These are phyloP conservation scores for Plasmodium knowlesi DNA, from an alignment of 169 alveolate species.

Conservation along the genomic window DNA sequence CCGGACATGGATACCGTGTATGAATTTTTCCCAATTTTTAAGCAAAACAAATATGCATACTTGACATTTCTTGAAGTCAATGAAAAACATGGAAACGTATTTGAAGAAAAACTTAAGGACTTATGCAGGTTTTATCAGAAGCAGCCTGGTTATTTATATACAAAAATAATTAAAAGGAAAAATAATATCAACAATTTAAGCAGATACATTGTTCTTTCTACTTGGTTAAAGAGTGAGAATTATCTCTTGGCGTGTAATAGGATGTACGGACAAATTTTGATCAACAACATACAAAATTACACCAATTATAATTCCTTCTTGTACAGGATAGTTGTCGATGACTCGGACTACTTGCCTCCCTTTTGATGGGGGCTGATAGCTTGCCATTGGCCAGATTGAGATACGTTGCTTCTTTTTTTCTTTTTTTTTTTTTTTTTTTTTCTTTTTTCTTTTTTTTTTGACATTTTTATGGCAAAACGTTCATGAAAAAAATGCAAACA, in stretches of 20 bases:
- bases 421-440: background rate
- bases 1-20: slow-evolving; percentile 84
- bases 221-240: slow-evolving; percentile 81
- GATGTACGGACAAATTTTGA: slow-evolving; percentile 60
- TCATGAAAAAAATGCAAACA: background rate
- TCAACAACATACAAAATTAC: slow-evolving; percentile 58
- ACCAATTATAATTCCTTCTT: slow-evolving; percentile 76
- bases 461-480: background rate
- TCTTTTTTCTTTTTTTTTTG: background rate
- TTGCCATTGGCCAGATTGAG: background rate
- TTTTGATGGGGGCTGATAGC: background rate
- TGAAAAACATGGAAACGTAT: slow-evolving; percentile 53
- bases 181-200: slow-evolving; percentile 21
- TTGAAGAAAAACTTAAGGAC: slow-evolving; percentile 82
- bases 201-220: slow-evolving; percentile 79
- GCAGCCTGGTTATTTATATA: slow-evolving; percentile 79
- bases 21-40: slow-evolving; percentile 82
- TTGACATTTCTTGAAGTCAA: slow-evolving; percentile 81
- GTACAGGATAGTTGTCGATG: slow-evolving; percentile 85
- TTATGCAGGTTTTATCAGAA: slow-evolving; percentile 83
- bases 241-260: slow-evolving; percentile 66
- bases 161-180: slow-evolving; percentile 36
- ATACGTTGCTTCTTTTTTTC: no score
- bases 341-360: slow-evolving; percentile 77
- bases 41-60: slow-evolving; percentile 83